A percentile compares a stretch with the other conserved stretches of the same genome.
phyloP scores from a whole-genome alignment of 495 filamentous ascomycete genomes.

The Extremus antarcticus region DNA sequence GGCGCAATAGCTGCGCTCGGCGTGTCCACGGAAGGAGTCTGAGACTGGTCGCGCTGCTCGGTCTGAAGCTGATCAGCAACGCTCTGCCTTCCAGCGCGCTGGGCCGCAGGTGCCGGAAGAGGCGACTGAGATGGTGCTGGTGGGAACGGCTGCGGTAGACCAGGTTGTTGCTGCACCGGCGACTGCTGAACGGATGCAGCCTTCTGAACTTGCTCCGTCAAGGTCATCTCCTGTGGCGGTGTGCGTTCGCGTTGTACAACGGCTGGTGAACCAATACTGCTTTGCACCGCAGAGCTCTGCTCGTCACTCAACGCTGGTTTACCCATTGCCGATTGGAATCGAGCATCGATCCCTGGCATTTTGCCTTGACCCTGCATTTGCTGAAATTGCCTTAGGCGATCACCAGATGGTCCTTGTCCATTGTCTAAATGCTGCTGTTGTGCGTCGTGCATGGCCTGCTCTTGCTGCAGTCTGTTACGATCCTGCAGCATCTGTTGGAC shows the following conservation, averaged over 20 bases:
- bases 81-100: constrained; percentile 63
- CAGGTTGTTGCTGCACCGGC: constrained; percentile 41
- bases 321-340: constrained; percentile 10
- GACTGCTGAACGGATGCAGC: constrained; percentile 58
- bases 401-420: constrained; percentile 44
- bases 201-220: constrained; percentile 83
- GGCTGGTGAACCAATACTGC: constrained; percentile 12
- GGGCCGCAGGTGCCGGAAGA: constrained; percentile 75
- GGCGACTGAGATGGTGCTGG: constrained; percentile 65
- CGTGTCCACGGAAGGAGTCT: constrained; percentile 47
- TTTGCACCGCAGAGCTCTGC: constrained; percentile 15
- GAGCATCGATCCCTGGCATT: constrained; percentile 8
- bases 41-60: constrained; percentile 60
- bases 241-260: background rate
- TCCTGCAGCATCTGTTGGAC: constrained; percentile 52
- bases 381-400: constrained; percentile 55
- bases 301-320: constrained; percentile 3
- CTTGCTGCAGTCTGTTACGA: constrained; percentile 47
- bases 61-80: constrained; percentile 69
- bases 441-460: constrained; percentile 50
- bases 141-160: constrained; percentile 69
- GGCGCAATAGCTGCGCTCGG: constrained; percentile 56
- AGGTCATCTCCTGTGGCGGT: constrained; percentile 40
- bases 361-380: constrained; percentile 30
- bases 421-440: constrained; percentile 30